A percentile compares a stretch with the other conserved stretches of the same genome.
Conservation (phyloP, 2,329 filamentous ascomycete species). For the Sarocladiaceae sp. region DNA sequence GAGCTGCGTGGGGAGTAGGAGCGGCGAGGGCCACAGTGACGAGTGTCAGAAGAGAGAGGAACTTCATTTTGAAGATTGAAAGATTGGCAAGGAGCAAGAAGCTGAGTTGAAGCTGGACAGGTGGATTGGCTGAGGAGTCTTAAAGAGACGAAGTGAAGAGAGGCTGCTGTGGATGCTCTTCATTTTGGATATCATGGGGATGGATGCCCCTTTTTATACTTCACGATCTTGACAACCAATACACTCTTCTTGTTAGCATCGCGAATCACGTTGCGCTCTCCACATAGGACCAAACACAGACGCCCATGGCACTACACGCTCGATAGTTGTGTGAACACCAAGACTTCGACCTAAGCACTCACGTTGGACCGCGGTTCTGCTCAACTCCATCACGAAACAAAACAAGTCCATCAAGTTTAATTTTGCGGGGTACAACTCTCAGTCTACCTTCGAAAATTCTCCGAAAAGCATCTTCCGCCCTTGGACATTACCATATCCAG, state of each 20-base stretch:
- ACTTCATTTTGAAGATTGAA: slow-evolving; percentile 10
- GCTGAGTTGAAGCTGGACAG: too few species aligned
- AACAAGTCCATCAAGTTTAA: neutral
- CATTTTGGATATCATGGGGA: neutral
- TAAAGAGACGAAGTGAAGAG: neutral
- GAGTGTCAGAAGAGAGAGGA: slow-evolving; percentile 8
- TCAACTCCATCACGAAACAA: neutral
- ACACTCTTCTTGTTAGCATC: neutral
- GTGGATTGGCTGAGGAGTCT: too few species aligned
- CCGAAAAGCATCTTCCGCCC: neutral
- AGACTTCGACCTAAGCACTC: too few species aligned
- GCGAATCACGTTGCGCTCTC: neutral
- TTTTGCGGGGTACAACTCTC: neutral
- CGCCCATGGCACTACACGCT: too few species aligned
- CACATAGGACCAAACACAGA: too few species aligned
- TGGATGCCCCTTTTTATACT: slow-evolving; percentile 5
- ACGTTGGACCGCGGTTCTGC: neutral
- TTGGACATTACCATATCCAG: too few species aligned
- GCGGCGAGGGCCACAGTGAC: slow-evolving; percentile 7
- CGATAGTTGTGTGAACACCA: too few species aligned
- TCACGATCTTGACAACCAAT: neutral
- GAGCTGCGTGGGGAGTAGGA: neutral
- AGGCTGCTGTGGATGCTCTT: neutral
- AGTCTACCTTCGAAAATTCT: neutral
- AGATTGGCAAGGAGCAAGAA: too few species aligned